These are phyloP conservation scores for Gossypium bickii DNA, from an alignment of 345 rosid genomes.

Conservation along the genomic window DNA sequence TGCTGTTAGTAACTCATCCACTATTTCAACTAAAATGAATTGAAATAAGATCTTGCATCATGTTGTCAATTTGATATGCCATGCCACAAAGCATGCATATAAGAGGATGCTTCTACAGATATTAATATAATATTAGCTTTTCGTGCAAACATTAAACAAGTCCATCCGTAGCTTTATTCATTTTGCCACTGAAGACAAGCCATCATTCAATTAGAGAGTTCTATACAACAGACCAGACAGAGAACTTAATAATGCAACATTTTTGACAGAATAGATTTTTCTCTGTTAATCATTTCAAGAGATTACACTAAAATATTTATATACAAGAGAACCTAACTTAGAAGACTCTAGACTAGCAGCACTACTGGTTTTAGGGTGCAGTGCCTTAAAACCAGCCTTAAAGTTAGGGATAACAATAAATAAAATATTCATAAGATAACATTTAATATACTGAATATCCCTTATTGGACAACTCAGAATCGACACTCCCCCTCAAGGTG, in stretches of 20 bases:
- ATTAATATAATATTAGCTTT: neutral
- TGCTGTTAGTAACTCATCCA: neutral
- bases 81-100: neutral
- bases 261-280: too few species aligned
- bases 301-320: too few species aligned
- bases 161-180: neutral
- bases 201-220: neutral
- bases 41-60: neutral
- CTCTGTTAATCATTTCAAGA: too few species aligned
- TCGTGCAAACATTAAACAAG: neutral
- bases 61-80: neutral
- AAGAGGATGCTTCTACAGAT: neutral
- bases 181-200: neutral
- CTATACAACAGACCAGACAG: neutral
- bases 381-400: too few species aligned
- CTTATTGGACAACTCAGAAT: too few species aligned
- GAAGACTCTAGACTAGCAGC: too few species aligned
- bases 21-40: constrained; percentile 7
- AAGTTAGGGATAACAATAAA: too few species aligned
- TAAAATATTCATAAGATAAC: too few species aligned
- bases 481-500: too few species aligned
- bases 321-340: too few species aligned
- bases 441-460: too few species aligned
- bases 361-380: too few species aligned
- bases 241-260: neutral